Conservation (phyloP, 176 grass and related monocot species). For the Carex scoparia region DNA sequence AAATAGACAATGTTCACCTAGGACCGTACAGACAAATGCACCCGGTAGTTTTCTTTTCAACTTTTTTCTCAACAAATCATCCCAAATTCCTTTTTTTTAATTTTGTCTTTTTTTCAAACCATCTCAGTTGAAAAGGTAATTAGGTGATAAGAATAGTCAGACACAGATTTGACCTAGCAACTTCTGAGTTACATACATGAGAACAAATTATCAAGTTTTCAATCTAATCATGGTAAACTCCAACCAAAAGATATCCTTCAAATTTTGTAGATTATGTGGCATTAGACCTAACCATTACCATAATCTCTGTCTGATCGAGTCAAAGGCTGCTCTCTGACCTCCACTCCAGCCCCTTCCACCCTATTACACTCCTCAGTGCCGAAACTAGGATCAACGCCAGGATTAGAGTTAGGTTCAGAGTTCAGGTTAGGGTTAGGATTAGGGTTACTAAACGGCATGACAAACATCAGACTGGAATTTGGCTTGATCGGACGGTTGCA, state of each 20-base stretch:
- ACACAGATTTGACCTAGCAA: neutral
- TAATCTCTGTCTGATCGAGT: neutral
- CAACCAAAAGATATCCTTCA: neutral
- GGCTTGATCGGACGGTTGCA: neutral
- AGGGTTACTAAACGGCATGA: constrained; percentile 11
- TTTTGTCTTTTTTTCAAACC: neutral
- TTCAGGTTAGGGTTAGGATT: neutral
- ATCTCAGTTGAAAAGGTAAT: neutral
- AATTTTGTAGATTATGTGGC: no score
- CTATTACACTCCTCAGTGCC: neutral
- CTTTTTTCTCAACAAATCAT: neutral
- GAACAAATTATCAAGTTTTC: neutral
- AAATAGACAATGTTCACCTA: neutral
- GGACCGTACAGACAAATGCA: neutral
- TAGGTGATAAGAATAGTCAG: neutral
- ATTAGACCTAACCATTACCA: neutral
- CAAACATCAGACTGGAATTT: neutral
- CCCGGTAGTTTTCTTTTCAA: neutral
- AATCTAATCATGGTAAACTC: neutral
- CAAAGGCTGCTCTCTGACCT: neutral
- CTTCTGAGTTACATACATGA: neutral
- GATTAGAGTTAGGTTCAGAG: neutral
- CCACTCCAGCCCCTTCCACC: neutral
- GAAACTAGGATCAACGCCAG: neutral
- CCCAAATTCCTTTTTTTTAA: neutral